A percentile compares a stretch with the other conserved stretches of the same genome.
These are phyloP conservation scores for Epichloe typhina DNA, from an alignment of 2,329 filamentous ascomycete species.

Conservation along the genomic window DNA sequence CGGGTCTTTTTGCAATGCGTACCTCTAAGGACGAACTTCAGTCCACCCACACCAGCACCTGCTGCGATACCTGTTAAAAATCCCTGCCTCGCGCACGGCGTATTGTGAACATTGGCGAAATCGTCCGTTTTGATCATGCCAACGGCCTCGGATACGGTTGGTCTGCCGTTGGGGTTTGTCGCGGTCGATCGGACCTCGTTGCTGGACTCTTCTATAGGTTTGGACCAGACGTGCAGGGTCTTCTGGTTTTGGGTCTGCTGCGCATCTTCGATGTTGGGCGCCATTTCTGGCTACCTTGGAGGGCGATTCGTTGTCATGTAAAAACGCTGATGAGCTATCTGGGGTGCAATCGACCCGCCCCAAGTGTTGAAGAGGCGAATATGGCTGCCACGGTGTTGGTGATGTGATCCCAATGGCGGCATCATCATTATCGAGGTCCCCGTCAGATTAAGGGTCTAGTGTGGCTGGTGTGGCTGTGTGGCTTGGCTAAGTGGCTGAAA, in stretches of 20 bases:
- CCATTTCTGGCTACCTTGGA: slow-evolving; percentile 23
- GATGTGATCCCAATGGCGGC: not conserved
- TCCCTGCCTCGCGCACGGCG: slow-evolving; percentile 73
- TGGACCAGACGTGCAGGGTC: slow-evolving; percentile 24
- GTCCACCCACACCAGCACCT: slow-evolving; percentile 61
- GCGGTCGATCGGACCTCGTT: slow-evolving; percentile 8
- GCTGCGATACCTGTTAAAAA: slow-evolving; percentile 71
- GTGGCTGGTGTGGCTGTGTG: not conserved
- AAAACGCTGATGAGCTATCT: not conserved
- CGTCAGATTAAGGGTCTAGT: not conserved
- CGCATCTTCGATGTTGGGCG: slow-evolving; percentile 16
- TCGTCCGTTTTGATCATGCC: slow-evolving; percentile 55
- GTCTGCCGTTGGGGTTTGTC: slow-evolving; percentile 15
- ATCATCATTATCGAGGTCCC: not conserved
- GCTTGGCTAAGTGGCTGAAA: slow-evolving; percentile 7
- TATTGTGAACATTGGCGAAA: slow-evolving; percentile 59
- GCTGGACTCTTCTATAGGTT: slow-evolving; percentile 17
- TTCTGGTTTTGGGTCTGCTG: slow-evolving; percentile 16
- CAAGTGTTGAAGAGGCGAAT: not conserved
- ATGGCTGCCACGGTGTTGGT: not conserved
- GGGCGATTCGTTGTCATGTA: slow-evolving; percentile 5
- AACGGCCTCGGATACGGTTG: slow-evolving; percentile 44
- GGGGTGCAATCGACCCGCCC: not conserved
- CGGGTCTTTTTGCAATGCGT: slow-evolving; percentile 8
- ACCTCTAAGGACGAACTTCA: slow-evolving; percentile 68